Conservation (phyloP, 1,284 basidiomycete genomes). For the Ganoderma boninense region DNA sequence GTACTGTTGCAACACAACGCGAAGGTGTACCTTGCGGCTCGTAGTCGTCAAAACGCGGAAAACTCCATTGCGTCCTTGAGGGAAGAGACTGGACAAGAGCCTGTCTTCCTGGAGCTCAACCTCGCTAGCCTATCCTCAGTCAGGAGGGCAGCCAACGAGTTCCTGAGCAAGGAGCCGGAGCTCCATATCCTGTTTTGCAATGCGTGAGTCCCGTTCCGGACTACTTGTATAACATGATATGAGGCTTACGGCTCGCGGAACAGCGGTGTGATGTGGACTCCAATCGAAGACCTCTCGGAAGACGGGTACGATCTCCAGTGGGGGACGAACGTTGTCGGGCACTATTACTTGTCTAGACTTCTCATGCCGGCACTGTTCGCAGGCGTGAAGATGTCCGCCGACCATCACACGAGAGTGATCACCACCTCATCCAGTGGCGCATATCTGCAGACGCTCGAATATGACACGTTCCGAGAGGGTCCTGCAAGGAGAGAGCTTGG, state of each 20-base stretch:
- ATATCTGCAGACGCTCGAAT: constrained; percentile 41
- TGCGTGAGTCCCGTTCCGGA: constrained; percentile 45
- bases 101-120: constrained; percentile 57
- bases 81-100: constrained; percentile 45
- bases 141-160: constrained; percentile 50
- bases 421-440: no score
- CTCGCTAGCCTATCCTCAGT: constrained; percentile 54
- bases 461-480: constrained; percentile 40
- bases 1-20: constrained; percentile 55
- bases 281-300: constrained; percentile 46
- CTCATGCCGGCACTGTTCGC: constrained; percentile 51
- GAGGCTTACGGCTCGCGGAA: no score
- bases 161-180: constrained; percentile 51
- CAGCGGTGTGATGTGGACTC: constrained; percentile 57
- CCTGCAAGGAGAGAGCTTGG: constrained; percentile 38
- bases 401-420: constrained; percentile 52
- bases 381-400: constrained; percentile 39
- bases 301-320: constrained; percentile 62
- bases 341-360: constrained; percentile 51
- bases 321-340: constrained; percentile 55
- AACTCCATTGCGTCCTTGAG: constrained; percentile 52
- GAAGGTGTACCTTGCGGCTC: constrained; percentile 60
- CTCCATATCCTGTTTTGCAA: constrained; percentile 64
- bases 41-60: constrained; percentile 49
- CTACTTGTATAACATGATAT: no score